Percentiles rank a stretch among this genome's conserved stretches.
Evolutionary conservation across 148 eudicot genomes (phyloP).

Genomic region (Chenopodium suecicum): DNA sequence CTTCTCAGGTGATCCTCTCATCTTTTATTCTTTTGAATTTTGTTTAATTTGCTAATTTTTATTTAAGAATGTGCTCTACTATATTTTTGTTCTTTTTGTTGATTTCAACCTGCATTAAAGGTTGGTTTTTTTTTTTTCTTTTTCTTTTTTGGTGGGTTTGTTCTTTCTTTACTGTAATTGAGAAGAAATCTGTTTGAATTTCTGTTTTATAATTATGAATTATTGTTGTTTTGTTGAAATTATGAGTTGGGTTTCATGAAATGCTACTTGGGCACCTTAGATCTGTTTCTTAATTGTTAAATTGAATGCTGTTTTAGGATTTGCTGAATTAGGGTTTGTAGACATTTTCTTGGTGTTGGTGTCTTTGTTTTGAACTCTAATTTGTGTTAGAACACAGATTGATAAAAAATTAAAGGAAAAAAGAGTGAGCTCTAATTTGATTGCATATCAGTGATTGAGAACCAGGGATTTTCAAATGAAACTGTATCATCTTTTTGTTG

Average conservation of each 20-base stretch:
- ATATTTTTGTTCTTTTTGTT: neutral
- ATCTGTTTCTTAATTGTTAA: neutral
- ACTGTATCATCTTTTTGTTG: neutral
- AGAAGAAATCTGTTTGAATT: neutral
- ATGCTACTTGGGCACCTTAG: neutral
- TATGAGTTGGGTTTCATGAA: neutral
- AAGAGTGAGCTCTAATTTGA: no score
- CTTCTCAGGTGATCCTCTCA: slow-evolving; percentile 26
- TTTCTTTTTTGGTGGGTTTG: neutral
- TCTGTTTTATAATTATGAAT: no score
- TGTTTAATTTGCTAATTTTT: neutral
- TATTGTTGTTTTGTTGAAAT: no score
- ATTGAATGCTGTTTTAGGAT: neutral
- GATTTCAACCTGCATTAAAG: slow-evolving; percentile 8
- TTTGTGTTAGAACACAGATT: neutral
- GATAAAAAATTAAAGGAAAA: neutral
- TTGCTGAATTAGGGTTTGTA: neutral
- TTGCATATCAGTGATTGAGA: no score
- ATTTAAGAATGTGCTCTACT: no score
- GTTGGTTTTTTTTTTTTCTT: neutral
- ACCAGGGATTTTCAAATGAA: neutral
- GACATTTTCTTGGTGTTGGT: neutral
- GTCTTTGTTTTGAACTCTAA: neutral
- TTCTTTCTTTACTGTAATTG: neutral
- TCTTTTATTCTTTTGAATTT: neutral